These are phyloP conservation scores for Boechera divaricarpa DNA, from an alignment of 345 rosid genomes.

Conservation along the genomic window DNA sequence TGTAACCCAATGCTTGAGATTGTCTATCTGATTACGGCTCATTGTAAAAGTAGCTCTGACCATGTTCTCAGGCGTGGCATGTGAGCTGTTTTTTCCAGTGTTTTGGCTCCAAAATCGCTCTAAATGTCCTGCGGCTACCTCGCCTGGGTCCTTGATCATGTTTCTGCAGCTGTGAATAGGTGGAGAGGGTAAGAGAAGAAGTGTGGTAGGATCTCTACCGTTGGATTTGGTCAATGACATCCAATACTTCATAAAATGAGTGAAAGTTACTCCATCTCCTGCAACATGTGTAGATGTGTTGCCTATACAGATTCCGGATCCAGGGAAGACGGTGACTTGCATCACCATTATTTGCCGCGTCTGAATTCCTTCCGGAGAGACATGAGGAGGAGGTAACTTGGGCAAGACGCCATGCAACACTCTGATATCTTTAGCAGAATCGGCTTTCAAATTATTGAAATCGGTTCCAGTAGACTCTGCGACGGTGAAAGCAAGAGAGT, in stretches of 20 bases:
- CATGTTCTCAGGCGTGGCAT: slow-evolving; percentile 25
- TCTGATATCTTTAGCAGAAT: slow-evolving; percentile 39
- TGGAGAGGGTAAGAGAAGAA: not conserved
- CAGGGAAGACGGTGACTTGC: slow-evolving; percentile 49
- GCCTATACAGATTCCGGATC: slow-evolving; percentile 50
- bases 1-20: slow-evolving; percentile 40
- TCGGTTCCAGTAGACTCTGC: slow-evolving; percentile 47
- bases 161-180: slow-evolving; percentile 42
- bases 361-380: slow-evolving; percentile 19
- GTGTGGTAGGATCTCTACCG: not conserved
- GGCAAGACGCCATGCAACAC: slow-evolving; percentile 44
- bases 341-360: slow-evolving; percentile 37
- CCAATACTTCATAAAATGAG: slow-evolving; percentile 50
- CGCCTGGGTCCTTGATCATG: slow-evolving; percentile 46
- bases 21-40: slow-evolving; percentile 33
- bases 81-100: not conserved
- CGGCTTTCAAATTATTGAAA: slow-evolving; percentile 30
- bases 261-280: slow-evolving; percentile 46
- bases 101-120: slow-evolving; percentile 38
- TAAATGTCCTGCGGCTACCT: slow-evolving; percentile 35
- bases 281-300: slow-evolving; percentile 32
- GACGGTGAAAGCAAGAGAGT: slow-evolving; percentile 40
- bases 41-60: slow-evolving; percentile 48
- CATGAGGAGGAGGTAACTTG: slow-evolving; percentile 24
- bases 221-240: slow-evolving; percentile 42